Base-by-base conservation (phyloP, 306 rosid species). In the Lathyrus aphaca region DNA sequence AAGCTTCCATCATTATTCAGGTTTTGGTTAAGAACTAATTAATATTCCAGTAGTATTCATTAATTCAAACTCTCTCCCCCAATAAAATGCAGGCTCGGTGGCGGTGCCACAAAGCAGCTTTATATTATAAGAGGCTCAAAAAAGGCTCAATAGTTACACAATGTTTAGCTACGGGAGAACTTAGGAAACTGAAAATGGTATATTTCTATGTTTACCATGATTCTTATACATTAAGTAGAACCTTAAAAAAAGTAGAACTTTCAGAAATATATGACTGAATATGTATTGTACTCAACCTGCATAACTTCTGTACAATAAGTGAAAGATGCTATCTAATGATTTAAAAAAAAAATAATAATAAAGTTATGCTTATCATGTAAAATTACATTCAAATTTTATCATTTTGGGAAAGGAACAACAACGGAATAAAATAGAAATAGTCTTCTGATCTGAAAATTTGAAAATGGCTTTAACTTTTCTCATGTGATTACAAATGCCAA, bases 181-280 rank as follows among this genome's bases (percentile, higher is more conserved):
- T 95, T 65, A 87, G 93, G 80, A 95, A 91, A 79, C 96, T 89
- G 72, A 95, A 89, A 89, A 91, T 91, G 99, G 99, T 82, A 45
- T 53, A 76, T 56, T 72, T 61, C 42, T 38, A 43, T 75, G 63
- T 54, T 68, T 38, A 40, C 27, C 46, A 45, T 32, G 59, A n/a
- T 40, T 75, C 55, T 65, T 68, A 68, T 37, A 43, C 60, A 27
- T 64, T 44, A 44, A 51, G 45, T 66, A 37, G 72, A 63, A 42
- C 40, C 54, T 60, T 32, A 32, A 32, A 35, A 7, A 35, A 53
- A 43, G 53, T 66, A 37, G 72, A 63, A 35, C 40, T 46, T 60
- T 68, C 39, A 73, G 29, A 40, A 63, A 35, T 64, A 56, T 46
- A 69, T 23, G 51, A 45, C 45, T 29, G 51, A 62, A 73, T 54